phyloP scores from a whole-genome alignment of 108 stramenopile species.

The Cylindrotheca fusiformis region DNA sequence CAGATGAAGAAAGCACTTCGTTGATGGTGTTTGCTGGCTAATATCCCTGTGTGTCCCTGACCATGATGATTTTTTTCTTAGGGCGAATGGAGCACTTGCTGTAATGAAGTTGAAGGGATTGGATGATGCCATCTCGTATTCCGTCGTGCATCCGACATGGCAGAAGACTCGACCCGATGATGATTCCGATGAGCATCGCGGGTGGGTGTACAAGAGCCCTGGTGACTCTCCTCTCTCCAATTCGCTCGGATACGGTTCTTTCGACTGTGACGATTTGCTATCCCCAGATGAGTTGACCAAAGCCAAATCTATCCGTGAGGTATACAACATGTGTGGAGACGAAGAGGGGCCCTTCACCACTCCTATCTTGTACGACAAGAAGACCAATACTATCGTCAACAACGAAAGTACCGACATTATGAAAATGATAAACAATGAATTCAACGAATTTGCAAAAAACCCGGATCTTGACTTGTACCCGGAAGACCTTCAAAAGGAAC shows the following conservation, averaged over 20 bases:
- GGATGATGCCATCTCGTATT: conserved; percentile 80
- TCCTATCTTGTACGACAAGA: conserved; percentile 91
- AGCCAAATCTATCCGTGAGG: conserved; percentile 60
- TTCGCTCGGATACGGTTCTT: conserved; percentile 22
- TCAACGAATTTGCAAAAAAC: conserved; percentile 65
- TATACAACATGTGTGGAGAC: conserved; percentile 77
- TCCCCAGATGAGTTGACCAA: conserved; percentile 50
- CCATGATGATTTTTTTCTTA: too few species aligned
- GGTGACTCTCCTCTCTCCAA: conserved; percentile 17
- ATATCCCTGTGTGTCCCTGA: conserved; percentile 11
- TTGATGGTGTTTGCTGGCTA: background rate
- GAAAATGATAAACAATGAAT: conserved; percentile 84
- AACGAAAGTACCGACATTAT: conserved; percentile 95
- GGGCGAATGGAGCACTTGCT: conserved; percentile 72
- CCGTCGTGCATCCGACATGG: conserved; percentile 69
- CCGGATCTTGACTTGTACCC: conserved; percentile 83
- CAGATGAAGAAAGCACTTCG: background rate
- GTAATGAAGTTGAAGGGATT: conserved; percentile 77
- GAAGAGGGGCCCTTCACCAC: conserved; percentile 80
- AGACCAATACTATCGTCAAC: conserved; percentile 83
- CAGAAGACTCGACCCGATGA: conserved; percentile 68
- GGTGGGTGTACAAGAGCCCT: conserved; percentile 75
- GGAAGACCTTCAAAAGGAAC: conserved; percentile 41
- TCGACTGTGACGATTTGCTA: conserved; percentile 15
- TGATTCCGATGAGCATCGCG: conserved; percentile 65